Percentiles rank a stretch among this genome's conserved stretches.
These are phyloP conservation scores for Breynia disticha DNA, from an alignment of 441 rosid genomes.

Conservation along the genomic window DNA sequence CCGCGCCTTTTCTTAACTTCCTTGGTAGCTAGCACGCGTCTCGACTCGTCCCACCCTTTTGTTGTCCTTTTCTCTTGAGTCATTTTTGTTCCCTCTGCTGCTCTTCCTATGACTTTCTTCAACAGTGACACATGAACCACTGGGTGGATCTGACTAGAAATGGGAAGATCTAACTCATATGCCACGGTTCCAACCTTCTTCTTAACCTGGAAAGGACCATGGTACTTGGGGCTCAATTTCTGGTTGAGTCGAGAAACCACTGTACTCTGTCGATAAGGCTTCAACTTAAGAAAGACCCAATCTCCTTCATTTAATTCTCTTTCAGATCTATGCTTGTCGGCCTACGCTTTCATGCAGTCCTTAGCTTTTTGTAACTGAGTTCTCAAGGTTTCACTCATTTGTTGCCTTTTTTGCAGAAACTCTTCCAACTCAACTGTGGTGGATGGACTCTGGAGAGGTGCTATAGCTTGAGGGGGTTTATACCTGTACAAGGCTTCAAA, in stretches of 20 bases:
- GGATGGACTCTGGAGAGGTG: no score
- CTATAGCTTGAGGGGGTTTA: no score
- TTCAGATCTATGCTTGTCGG: background rate
- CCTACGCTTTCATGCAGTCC: background rate
- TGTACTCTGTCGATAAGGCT: background rate
- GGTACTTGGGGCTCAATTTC: background rate
- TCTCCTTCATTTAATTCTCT: background rate
- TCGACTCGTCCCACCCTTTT: background rate
- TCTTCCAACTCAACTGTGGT: no score
- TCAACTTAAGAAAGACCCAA: background rate
- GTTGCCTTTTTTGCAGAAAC: no score
- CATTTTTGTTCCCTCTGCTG: no score
- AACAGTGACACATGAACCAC: background rate
- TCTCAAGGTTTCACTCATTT: no score
- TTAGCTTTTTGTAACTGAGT: background rate
- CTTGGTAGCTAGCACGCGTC: no score
- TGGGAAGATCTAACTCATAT: background rate
- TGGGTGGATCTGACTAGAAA: background rate
- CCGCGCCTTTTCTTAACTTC: no score
- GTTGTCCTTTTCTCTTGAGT: background rate
- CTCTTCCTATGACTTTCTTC: background rate
- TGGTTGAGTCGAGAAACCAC: background rate
- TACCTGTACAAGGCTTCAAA: background rate
- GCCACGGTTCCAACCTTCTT: background rate
- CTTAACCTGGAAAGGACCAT: background rate